phyloP scores from a whole-genome alignment of 2,329 filamentous ascomycete genomes.

The Fusarium protoensiforme region DNA sequence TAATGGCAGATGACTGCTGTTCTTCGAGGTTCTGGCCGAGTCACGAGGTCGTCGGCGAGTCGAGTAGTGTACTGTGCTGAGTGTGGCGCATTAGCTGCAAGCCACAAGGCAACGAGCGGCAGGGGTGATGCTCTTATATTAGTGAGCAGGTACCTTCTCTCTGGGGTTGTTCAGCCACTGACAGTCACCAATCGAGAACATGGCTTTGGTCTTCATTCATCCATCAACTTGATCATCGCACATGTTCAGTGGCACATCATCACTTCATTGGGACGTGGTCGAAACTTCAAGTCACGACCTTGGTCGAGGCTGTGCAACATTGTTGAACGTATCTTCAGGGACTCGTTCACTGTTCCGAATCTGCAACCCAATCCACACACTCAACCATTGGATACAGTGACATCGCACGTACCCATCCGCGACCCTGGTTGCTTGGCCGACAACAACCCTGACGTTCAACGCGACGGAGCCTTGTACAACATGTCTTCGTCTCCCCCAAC shows the following conservation, averaged over 20 bases:
- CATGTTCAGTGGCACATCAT: background rate
- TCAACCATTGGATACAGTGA: background rate
- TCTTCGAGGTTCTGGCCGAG: conserved; percentile 35
- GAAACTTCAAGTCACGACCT: background rate
- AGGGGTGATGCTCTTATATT: conserved; percentile 1
- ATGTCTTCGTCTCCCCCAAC: conserved; percentile 34
- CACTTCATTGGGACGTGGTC: background rate
- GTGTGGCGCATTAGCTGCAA: conserved; percentile 38
- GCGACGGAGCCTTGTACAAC: conserved; percentile 18
- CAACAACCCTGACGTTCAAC: conserved; percentile 21
- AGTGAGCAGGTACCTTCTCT: conserved; percentile 7
- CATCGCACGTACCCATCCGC: conserved; percentile 8
- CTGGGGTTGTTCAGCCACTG: background rate
- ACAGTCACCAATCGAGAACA: background rate
- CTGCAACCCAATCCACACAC: background rate
- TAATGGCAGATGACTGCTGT: conserved; percentile 42
- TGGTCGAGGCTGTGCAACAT: background rate
- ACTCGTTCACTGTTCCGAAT: background rate
- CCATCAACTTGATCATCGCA: background rate
- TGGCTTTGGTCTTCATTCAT: background rate
- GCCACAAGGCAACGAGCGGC: conserved; percentile 41
- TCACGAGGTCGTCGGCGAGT: conserved; percentile 40
- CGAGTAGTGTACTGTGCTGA: conserved; percentile 1
- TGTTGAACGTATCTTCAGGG: background rate
- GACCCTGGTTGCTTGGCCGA: conserved; percentile 37